Evolutionary conservation across 1,284 basidiomycete genomes (phyloP), one percentile per base, ranked within the genome.

Genomic region (Meripilus lineatus): DNA sequence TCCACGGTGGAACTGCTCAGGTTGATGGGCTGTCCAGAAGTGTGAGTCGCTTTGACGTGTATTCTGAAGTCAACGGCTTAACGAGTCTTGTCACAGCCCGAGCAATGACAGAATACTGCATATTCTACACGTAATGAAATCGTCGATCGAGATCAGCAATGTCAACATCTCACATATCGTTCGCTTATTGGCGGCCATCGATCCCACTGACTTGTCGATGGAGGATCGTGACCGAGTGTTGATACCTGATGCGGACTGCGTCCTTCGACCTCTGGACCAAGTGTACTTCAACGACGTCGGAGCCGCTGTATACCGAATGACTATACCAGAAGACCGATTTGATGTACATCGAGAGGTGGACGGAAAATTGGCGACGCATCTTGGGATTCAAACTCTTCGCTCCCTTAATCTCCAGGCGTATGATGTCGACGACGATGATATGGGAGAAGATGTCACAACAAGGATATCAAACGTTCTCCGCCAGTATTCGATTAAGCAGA

Each of bases 401-500:
- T 53, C 53, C 2, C 34, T 51, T 10, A 37, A 51, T 13, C 40
- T 55, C 13, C 18, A 15, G 6, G 13, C 50, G 14, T 32, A 43
- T 10, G 45, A 46, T 18, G 24, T 38, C 20, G 47, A 45, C 17
- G 38, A 53, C 13, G 57, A 59, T 23, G 55, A 58, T 30, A 64
- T 65, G 58, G 51, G 50, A 5, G 64, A 65, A 44, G 57, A 59
- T 20, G 46, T 64, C 4, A 50, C 50, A 7, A 54, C 46, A 5
- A 49, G 64, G 10, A 59, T 66, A 8, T 23, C 41, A 8, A 50
- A 51, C 24, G 55, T 62, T 8, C 55, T 75, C 21, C 53, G 55
- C 11, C 60, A 69, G 15, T 74, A 77, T 39, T 63, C 63, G 1
- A 54, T 63, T 6, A 55, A 61, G 3, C 68, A 74, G 44, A 62